These are phyloP conservation scores for Medicago lupulina DNA, from an alignment of 306 rosid species.

Conservation along the genomic window DNA sequence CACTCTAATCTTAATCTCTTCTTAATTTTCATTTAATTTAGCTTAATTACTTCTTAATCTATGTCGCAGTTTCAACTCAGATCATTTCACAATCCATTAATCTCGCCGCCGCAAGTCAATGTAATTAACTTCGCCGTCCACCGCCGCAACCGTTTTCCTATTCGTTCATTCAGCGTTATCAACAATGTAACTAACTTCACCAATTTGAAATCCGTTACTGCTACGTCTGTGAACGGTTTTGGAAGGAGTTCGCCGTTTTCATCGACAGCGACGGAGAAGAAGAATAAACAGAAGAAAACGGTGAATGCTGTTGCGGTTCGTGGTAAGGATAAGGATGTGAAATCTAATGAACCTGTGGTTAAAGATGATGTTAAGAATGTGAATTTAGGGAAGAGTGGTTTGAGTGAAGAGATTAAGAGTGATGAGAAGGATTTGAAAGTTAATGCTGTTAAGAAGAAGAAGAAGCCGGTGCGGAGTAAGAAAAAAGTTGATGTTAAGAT, in stretches of 20 bases:
- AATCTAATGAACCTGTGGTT: constrained; percentile 40
- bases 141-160: constrained; percentile 43
- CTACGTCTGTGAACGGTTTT: constrained; percentile 41
- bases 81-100: constrained; percentile 48
- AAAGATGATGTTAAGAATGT: constrained; percentile 39
- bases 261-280: constrained; percentile 48
- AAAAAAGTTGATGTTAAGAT: constrained; percentile 56
- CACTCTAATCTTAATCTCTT: constrained; percentile 27
- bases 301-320: constrained; percentile 45
- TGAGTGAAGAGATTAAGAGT: constrained; percentile 38
- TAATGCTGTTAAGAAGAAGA: constrained; percentile 48
- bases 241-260: constrained; percentile 46
- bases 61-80: constrained; percentile 64
- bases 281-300: constrained; percentile 44
- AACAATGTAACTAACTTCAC: constrained; percentile 14
- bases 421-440: constrained; percentile 46
- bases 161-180: constrained; percentile 34
- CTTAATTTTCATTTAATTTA: neutral
- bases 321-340: constrained; percentile 40
- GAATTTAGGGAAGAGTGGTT: constrained; percentile 1
- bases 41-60: neutral
- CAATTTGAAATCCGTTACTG: constrained; percentile 12
- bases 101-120: constrained; percentile 38
- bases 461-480: constrained; percentile 50
- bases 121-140: constrained; percentile 36